Percentiles rank a stretch among this genome's conserved stretches.
These are phyloP conservation scores for Apiospora phragmitis DNA, from an alignment of 2,329 filamentous ascomycete genomes.

Conservation along the genomic window DNA sequence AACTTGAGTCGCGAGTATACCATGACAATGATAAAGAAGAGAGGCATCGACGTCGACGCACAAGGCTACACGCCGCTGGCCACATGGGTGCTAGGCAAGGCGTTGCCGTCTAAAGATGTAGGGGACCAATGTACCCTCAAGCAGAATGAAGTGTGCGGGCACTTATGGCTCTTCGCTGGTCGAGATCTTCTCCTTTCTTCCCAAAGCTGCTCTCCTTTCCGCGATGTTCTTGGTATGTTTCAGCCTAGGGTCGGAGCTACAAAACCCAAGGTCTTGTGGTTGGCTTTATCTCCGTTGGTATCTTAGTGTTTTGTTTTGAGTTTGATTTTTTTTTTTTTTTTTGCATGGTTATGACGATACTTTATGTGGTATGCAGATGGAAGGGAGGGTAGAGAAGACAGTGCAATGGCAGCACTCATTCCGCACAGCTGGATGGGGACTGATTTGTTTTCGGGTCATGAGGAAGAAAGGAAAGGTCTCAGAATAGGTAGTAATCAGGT, in stretches of 20 bases:
- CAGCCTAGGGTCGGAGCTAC: background rate
- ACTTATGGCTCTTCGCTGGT: background rate
- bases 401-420: background rate
- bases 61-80: background rate
- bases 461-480: background rate
- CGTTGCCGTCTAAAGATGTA: background rate
- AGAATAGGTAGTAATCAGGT: background rate
- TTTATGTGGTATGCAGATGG: background rate
- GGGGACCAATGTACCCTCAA: background rate
- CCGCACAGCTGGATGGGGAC: background rate
- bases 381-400: background rate
- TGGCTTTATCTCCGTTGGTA: background rate
- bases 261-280: background rate
- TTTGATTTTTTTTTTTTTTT: background rate
- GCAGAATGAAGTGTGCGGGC: background rate
- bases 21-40: background rate
- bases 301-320: background rate
- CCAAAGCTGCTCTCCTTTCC: background rate
- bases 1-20: background rate
- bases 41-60: background rate
- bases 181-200: background rate
- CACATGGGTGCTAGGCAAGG: background rate
- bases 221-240: background rate
- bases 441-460: background rate
- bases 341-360: background rate